Base-by-base conservation (phyloP, 2,329 filamentous ascomycete genomes). In the Diaporthe humulicola region DNA sequence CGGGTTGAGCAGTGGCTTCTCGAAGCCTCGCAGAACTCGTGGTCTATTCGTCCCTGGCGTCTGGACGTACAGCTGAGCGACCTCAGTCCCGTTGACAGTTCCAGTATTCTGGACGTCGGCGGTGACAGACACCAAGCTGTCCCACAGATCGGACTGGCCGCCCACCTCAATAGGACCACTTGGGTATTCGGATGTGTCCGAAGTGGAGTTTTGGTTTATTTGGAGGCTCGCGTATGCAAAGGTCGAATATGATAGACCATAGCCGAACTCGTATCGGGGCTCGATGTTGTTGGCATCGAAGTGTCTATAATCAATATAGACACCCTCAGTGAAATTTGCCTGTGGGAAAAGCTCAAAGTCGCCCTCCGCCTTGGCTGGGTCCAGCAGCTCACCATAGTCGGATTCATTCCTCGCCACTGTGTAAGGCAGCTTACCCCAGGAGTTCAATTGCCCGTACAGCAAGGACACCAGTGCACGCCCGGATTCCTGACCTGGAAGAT, bases 11-110 rank as follows among this genome's bases (percentile, higher is more conserved):
- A 83, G 84, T 0, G 87, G 84, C 84, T 94, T 94, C 70, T 90
- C 89, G 75, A 94, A 94, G 9, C 92, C 92, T 10, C 92, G 86
- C n/a, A 94, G 85, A 80, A 93, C 91, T 54, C 87, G 84, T 0
- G 86, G 82, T 0, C 92, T 92, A 9, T 79, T 81, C 4, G 79
- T 82, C 2, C 76, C 80, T 3, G 87, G 87, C 28, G 87, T 85
- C 3, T 83, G 84, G 19, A 89, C 78, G 71, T 89, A 90, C 6
- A 90, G 80, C 81, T 82, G 88, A 25, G 84, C 84, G 10, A 88
- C 85, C 79, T 89, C 88, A 22, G 85, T 84, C 7, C 87, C 88
- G 9, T 81, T 81, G 0, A 84, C 79, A 2, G 70, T 45, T 0
- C 88, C 88, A 2, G 81, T 84, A 76, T 90, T 90, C 10, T 76